Conservation (phyloP, 2,329 filamentous ascomycete genomes). For the Didymellaceae sp. region DNA sequence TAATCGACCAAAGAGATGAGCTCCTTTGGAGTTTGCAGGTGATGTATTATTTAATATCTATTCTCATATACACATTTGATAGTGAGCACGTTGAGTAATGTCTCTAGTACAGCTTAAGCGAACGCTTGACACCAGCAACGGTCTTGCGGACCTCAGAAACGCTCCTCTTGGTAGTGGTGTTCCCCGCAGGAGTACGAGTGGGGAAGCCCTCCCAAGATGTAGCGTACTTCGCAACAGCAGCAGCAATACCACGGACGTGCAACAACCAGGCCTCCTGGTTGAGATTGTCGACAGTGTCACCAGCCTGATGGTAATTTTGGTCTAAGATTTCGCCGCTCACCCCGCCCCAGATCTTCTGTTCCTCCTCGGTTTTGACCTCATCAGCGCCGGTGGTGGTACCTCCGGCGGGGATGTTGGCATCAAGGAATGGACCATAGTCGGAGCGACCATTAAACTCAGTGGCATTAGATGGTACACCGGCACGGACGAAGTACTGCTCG, state of each 20-base stretch:
- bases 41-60: background rate
- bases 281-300: slow-evolving; percentile 47
- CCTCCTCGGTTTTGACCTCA: slow-evolving; percentile 46
- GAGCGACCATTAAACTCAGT: slow-evolving; percentile 48
- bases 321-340: slow-evolving; percentile 32
- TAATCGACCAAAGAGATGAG: too few relatives aligned
- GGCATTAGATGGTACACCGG: slow-evolving; percentile 38
- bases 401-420: slow-evolving; percentile 44
- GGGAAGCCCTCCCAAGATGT: slow-evolving; percentile 37
- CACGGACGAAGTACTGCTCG: slow-evolving; percentile 38
- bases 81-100: too few relatives aligned
- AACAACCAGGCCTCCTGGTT: slow-evolving; percentile 41
- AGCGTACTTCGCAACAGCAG: slow-evolving; percentile 43
- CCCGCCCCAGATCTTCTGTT: slow-evolving; percentile 45
- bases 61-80: slow-evolving; percentile 10
- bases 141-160: slow-evolving; percentile 21
- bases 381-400: slow-evolving; percentile 50
- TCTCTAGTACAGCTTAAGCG: slow-evolving; percentile 12
- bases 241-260: slow-evolving; percentile 44
- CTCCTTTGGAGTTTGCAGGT: too few relatives aligned
- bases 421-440: slow-evolving; percentile 49
- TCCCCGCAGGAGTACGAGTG: slow-evolving; percentile 25
- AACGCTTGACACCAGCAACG: slow-evolving; percentile 11
- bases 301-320: slow-evolving; percentile 47
- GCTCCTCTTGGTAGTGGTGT: slow-evolving; percentile 25